Evolutionary conservation across 2,329 filamentous ascomycete genomes (phyloP).

Genomic region (Aspergillus novofumigatus): DNA sequence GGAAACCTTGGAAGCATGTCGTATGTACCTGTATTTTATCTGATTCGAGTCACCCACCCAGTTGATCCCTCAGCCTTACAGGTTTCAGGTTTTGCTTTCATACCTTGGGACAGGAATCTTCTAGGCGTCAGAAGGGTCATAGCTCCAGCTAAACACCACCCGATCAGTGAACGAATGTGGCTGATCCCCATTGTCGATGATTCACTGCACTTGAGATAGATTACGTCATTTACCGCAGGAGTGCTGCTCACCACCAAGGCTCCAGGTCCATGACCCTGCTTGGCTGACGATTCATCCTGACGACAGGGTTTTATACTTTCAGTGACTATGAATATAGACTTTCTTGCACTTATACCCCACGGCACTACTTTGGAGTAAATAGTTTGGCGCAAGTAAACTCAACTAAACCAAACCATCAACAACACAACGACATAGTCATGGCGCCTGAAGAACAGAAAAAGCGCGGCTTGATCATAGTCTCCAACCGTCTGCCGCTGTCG

Average conservation of each 20-base stretch:
- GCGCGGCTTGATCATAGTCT: conserved; percentile 62
- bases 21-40: too few species aligned
- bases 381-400: background rate
- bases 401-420: background rate
- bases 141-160: too few species aligned
- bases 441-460: conserved; percentile 8
- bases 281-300: background rate
- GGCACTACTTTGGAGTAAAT: background rate
- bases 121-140: too few species aligned
- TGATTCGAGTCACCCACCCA: too few species aligned
- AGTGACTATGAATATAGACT: too few species aligned
- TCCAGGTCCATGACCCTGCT: background rate
- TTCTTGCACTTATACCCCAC: too few species aligned
- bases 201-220: too few species aligned
- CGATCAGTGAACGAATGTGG: too few species aligned
- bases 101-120: too few species aligned
- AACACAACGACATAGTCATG: background rate
- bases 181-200: too few species aligned
- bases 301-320: background rate
- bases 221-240: background rate
- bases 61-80: background rate
- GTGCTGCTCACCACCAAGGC: background rate
- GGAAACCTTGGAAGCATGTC: too few species aligned
- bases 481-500: conserved; percentile 87
- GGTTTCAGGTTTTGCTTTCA: background rate